These are phyloP conservation scores for Chalciporus sp. DNA, from an alignment of 1,284 basidiomycete species.

Conservation along the genomic window DNA sequence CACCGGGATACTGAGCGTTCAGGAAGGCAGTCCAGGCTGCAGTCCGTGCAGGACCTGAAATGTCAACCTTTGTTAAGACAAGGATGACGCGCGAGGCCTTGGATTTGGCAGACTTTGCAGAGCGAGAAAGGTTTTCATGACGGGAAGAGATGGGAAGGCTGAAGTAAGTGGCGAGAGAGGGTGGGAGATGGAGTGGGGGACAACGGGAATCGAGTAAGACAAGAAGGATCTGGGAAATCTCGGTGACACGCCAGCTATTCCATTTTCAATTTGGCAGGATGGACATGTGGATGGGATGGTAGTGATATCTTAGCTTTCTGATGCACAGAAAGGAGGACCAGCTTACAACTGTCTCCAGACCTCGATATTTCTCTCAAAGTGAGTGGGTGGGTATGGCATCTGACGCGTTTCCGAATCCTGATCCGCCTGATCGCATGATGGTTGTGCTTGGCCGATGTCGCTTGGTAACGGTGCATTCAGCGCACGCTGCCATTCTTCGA, in stretches of 20 bases:
- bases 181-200: conserved; percentile 69
- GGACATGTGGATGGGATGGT: neutral
- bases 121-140: neutral
- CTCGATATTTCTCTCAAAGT: conserved; percentile 88
- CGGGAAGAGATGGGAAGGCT: conserved; percentile 12
- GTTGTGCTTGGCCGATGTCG: conserved; percentile 5
- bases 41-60: conserved; percentile 59
- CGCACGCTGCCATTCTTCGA: conserved; percentile 55
- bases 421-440: neutral
- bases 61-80: conserved; percentile 85
- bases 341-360: conserved; percentile 90
- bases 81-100: conserved; percentile 60
- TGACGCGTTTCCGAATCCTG: conserved; percentile 24
- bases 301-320: conserved; percentile 8
- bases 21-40: conserved; percentile 74
- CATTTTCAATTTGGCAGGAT: neutral
- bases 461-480: conserved; percentile 12
- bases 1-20: conserved; percentile 51
- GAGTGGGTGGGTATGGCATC: conserved; percentile 69
- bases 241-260: conserved; percentile 86
- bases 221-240: conserved; percentile 83
- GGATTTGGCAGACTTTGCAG: conserved; percentile 35
- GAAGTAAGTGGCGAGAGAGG: conserved; percentile 57
- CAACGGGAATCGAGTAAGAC: conserved; percentile 87
- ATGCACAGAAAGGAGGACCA: conserved; percentile 3